Conservation (phyloP, 257 asterid species). For the Fraxinus americana region DNA sequence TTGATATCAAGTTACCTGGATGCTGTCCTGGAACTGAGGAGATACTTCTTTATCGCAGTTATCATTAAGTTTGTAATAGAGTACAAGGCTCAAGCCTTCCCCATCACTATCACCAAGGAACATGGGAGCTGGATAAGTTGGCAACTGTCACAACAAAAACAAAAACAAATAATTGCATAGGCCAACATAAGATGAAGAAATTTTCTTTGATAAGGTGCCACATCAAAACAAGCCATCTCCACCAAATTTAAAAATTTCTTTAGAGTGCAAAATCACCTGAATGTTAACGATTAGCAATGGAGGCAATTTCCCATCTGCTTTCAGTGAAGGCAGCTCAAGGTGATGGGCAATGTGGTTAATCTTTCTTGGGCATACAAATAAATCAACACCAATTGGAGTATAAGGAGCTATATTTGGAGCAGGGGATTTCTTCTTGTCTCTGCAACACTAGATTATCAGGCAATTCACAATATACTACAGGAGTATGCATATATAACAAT, state of each 20-base stretch:
- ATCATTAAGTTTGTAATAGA: slow-evolving; percentile 66
- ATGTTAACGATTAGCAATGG: slow-evolving; percentile 79
- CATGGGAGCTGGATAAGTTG: slow-evolving; percentile 71
- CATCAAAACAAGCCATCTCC: not conserved
- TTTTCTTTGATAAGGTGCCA: not conserved
- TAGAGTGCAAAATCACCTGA: slow-evolving; percentile 52
- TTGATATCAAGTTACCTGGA: slow-evolving; percentile 47
- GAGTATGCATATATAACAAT: not conserved
- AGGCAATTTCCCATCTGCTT: slow-evolving; percentile 64
- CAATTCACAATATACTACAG: slow-evolving; percentile 5
- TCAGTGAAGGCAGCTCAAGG: slow-evolving; percentile 75
- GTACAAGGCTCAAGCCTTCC: slow-evolving; percentile 75
- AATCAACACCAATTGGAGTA: slow-evolving; percentile 88
- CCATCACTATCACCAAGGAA: slow-evolving; percentile 77
- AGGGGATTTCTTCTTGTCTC: slow-evolving; percentile 90
- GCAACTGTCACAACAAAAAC: slow-evolving; percentile 48
- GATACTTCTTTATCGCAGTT: slow-evolving; percentile 56
- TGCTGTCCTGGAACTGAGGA: slow-evolving; percentile 63
- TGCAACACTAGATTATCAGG: slow-evolving; percentile 40
- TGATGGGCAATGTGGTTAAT: slow-evolving; percentile 90
- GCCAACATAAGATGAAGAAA: slow-evolving; percentile 12
- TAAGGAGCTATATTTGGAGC: slow-evolving; percentile 77
- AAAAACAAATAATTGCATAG: slow-evolving; percentile 8
- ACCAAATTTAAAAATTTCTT: not conserved
- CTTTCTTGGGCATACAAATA: slow-evolving; percentile 70